phyloP scores from a whole-genome alignment of 768 basidiomycete species.

The Russula virescens region DNA sequence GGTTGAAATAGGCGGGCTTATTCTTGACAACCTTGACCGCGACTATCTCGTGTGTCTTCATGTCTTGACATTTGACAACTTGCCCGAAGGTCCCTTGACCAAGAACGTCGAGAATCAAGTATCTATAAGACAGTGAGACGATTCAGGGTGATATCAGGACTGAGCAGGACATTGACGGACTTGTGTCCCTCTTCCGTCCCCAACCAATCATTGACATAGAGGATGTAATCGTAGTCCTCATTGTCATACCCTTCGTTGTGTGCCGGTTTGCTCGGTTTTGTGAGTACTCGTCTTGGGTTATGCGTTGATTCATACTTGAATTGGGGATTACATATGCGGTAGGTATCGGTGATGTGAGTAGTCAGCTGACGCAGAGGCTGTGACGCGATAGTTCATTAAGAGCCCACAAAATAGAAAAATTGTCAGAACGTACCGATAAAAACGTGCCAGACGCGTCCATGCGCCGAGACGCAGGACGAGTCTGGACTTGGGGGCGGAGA shows the following conservation, averaged over 20 bases:
- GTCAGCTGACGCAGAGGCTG: conserved; percentile 70
- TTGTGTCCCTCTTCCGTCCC: conserved; percentile 94
- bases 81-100: conserved; percentile 99
- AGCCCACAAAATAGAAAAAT: neutral
- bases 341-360: conserved; percentile 83
- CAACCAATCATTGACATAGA: conserved; percentile 98
- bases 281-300: conserved; percentile 94
- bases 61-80: conserved; percentile 99
- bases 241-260: conserved; percentile 99
- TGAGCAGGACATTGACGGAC: conserved; percentile 42
- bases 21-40: conserved; percentile 99
- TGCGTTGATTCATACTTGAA: conserved; percentile 94
- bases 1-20: conserved; percentile 99
- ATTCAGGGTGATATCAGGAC: conserved; percentile 16
- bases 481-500: conserved; percentile 67
- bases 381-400: conserved; percentile 19
- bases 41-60: conserved; percentile 97
- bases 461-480: conserved; percentile 57
- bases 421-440: conserved; percentile 61
- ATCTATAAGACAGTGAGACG: conserved; percentile 45
- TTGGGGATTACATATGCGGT: conserved; percentile 87
- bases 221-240: conserved; percentile 98
- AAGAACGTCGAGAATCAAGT: conserved; percentile 94
- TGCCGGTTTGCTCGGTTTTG: conserved; percentile 92
- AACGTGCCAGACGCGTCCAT: conserved; percentile 72